A percentile compares a stretch with the other conserved stretches of the same genome.
phyloP scores from a whole-genome alignment of 768 basidiomycete species.

The Naganishia vaughanmartiniae region DNA sequence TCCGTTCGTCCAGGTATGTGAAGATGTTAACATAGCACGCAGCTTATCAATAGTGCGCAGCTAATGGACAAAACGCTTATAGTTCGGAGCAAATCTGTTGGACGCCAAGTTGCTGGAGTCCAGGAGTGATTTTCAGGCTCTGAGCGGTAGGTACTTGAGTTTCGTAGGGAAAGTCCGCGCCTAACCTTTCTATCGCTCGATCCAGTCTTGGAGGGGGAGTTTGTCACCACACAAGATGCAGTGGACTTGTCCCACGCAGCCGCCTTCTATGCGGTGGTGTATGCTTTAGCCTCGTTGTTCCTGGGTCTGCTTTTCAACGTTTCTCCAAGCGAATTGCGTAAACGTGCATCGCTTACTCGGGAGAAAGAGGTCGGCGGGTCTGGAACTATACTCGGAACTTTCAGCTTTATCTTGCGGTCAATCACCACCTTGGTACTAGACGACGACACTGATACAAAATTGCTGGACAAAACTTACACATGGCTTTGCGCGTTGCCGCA shows the following conservation, averaged over 20 bases:
- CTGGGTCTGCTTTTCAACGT: conserved; percentile 22
- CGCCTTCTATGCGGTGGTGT: conserved; percentile 17
- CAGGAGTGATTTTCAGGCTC: not conserved
- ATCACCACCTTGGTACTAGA: conserved; percentile 13
- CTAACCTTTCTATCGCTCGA: not conserved
- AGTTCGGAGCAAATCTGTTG: conserved; percentile 16
- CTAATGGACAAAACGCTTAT: not conserved
- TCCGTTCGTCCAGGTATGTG: conserved; percentile 22
- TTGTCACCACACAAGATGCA: conserved; percentile 15
- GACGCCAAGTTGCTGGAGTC: not conserved
- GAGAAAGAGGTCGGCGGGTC: not conserved
- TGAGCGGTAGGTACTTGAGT: not conserved
- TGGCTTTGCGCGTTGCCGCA: conserved; percentile 10
- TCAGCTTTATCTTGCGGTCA: conserved; percentile 3
- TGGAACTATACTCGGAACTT: conserved; percentile 22
- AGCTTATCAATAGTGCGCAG: too few relatives aligned
- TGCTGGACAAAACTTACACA: conserved; percentile 4
- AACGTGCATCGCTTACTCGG: not conserved
- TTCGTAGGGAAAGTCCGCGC: not conserved
- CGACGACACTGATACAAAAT: not conserved
- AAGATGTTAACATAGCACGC: too few relatives aligned
- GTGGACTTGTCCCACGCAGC: not conserved
- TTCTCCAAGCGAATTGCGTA: not conserved
- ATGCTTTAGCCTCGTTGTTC: conserved; percentile 20
- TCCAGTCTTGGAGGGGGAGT: conserved; percentile 20